Base-by-base conservation (phyloP, 371 early-diverging fungal species). In the Circinella umbellata region DNA sequence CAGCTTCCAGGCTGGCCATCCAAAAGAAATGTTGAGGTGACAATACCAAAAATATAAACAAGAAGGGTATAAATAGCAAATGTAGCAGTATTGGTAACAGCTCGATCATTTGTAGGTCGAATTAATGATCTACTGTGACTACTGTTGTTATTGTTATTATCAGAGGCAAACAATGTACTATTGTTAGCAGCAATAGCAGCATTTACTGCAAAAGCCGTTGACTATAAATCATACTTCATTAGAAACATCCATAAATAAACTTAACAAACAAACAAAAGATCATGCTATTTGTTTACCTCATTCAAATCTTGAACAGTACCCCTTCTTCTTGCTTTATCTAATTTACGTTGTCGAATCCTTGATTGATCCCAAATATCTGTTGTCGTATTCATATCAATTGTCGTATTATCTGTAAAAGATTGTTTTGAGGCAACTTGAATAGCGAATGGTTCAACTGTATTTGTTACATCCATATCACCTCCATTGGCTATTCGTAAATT, bases 31-130 rank as follows among this genome's bases (percentile, higher is more conserved):
- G 85, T 83, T 38, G 85, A 84, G 9, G 86, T 86, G 53, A 86
- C 81, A 62, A 86, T 86, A 57, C 86, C 86, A 71, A 86, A 86
- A 63, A 84, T 78, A 75, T 86, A 86, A 20, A 86, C 79, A 18
- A 84, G 66, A 13, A 86, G 74, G 15, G 86, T 86, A 68, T 86
- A 86, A 13, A 86, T 63, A 10, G 84, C 86, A 76, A 86, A 86
- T 10, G 86, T 86, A 2, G 83, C 80, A 1, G 86, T 86, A 61
- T 80, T 82, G 51, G 80, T 83, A 7, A 86, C 78, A 6, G 83
- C 73, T 20, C 77, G 73, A 47, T 84, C 81, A 57, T 82, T 79
- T 15, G 70, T 27, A 27, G 27, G 68, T 64, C 54, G 72, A 18
- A 53, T 34, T 18, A 69, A 37, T 37, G 64, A 38, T 53, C 64